Percentiles rank a stretch among this genome's conserved stretches.
phyloP scores from a whole-genome alignment of 1,284 basidiomycete species.

The Austroboletus niveus region DNA sequence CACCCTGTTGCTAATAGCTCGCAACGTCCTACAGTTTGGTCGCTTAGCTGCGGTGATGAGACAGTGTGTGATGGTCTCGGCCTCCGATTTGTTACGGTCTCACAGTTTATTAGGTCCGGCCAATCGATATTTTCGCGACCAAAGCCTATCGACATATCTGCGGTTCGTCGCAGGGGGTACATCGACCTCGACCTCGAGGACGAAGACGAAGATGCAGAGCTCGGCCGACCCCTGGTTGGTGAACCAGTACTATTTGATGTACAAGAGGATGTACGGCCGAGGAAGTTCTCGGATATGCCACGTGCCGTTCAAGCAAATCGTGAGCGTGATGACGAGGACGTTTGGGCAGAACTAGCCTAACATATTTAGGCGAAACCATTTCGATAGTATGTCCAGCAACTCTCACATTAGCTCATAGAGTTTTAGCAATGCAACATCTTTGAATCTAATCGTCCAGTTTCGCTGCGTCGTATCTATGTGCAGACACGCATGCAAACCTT shows the following conservation, averaged over 20 bases:
- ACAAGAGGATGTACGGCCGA: constrained; percentile 36
- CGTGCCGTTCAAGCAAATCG: constrained; percentile 49
- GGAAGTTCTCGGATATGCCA: constrained; percentile 50
- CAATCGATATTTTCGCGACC: constrained; percentile 92
- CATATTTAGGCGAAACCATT: constrained; percentile 9
- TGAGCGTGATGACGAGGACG: constrained; percentile 62
- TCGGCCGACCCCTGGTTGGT: constrained; percentile 53
- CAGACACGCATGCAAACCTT: neutral
- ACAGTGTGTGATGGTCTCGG: constrained; percentile 57
- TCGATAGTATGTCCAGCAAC: too few relatives aligned
- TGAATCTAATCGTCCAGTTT: too few relatives aligned
- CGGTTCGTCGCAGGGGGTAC: constrained; percentile 68
- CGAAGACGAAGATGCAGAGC: constrained; percentile 53
- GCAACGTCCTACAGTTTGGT: constrained; percentile 90
- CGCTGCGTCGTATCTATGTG: neutral
- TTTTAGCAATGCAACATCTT: neutral
- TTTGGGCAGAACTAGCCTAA: constrained; percentile 71
- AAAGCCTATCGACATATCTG: constrained; percentile 86
- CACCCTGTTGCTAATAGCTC: constrained; percentile 83
- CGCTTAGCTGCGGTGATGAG: constrained; percentile 87
- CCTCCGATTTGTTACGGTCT: constrained; percentile 4
- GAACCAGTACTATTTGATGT: constrained; percentile 59
- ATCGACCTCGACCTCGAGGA: constrained; percentile 72
- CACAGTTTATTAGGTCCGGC: constrained; percentile 64
- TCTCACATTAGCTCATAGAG: too few relatives aligned